These are phyloP conservation scores for Scutellaria baicalensis DNA, from an alignment of 257 asterid species.

Conservation along the genomic window DNA sequence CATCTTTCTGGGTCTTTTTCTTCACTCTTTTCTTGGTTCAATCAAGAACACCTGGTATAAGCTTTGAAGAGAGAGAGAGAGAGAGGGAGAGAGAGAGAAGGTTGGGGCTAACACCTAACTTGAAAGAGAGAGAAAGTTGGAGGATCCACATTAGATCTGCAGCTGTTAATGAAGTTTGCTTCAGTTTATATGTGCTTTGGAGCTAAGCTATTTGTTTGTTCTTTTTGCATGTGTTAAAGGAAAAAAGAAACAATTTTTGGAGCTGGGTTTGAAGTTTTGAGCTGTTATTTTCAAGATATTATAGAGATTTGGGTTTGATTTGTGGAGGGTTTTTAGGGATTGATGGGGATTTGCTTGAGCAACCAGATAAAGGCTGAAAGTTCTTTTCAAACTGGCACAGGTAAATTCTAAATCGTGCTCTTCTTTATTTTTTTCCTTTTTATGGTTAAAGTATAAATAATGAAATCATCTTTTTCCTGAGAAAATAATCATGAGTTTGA, in stretches of 20 bases:
- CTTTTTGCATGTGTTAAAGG: conserved; percentile 1
- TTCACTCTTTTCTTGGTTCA: not conserved
- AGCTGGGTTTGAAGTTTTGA: conserved; percentile 12
- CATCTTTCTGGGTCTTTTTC: conserved; percentile 6
- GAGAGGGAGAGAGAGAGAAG: too few species aligned
- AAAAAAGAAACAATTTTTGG: conserved; percentile 9
- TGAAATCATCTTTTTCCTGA: not conserved
- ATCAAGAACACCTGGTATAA: not conserved
- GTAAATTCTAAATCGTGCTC: conserved; percentile 6
- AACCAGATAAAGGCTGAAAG: conserved; percentile 47
- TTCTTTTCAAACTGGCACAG: conserved; percentile 31
- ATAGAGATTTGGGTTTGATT: conserved; percentile 9
- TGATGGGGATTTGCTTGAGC: conserved; percentile 66
- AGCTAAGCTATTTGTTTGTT: not conserved
- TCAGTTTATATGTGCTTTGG: conserved; percentile 8
- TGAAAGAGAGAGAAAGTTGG: conserved; percentile 11
- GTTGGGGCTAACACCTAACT: conserved; percentile 16
- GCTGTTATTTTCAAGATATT: conserved; percentile 15
- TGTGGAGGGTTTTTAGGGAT: conserved; percentile 18
- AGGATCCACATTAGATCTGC: conserved; percentile 46
- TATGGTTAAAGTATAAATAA: not conserved
- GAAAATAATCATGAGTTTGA: not conserved
- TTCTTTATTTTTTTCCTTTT: not conserved
- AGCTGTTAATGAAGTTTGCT: conserved; percentile 6
- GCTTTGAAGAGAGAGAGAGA: conserved; percentile 1